Evolutionary conservation across 1,139 yeast genomes (phyloP).

Genomic region (Hanseniaspora sp.): DNA sequence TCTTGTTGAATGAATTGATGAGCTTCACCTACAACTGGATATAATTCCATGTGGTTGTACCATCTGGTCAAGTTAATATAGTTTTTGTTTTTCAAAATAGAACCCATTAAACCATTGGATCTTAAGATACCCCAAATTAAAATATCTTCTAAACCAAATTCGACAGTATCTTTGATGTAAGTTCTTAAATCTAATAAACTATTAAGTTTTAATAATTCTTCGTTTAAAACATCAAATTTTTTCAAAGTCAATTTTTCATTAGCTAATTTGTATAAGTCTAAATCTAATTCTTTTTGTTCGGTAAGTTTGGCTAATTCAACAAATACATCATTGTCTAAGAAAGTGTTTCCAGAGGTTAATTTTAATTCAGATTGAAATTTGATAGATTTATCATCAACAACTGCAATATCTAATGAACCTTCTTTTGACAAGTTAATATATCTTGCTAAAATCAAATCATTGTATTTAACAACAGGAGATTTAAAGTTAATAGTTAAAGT

Average conservation of each 20-base stretch:
- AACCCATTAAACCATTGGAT: constrained; percentile 85
- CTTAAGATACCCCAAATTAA: constrained; percentile 90
- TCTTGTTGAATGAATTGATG: constrained; percentile 64
- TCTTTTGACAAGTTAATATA: constrained; percentile 46
- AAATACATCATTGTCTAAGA: constrained; percentile 36
- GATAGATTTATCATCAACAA: constrained; percentile 53
- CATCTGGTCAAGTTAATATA: constrained; percentile 85
- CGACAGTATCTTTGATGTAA: constrained; percentile 51
- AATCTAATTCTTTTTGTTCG: constrained; percentile 28
- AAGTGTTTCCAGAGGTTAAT: constrained; percentile 32
- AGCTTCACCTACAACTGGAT: constrained; percentile 55
- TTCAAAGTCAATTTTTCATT: constrained; percentile 59
- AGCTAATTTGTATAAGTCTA: constrained; percentile 62
- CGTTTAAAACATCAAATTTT: constrained; percentile 77
- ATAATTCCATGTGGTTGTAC: constrained; percentile 68
- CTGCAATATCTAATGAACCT: constrained; percentile 48
- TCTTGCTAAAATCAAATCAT: constrained; percentile 69
- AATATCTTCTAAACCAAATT: constrained; percentile 40
- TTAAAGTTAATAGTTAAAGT: constrained; percentile 67
- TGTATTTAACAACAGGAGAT: constrained; percentile 71
- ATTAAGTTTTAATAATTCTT: constrained; percentile 69
- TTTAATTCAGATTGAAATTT: constrained; percentile 30
- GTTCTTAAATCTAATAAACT: constrained; percentile 77
- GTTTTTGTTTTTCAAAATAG: constrained; percentile 72
- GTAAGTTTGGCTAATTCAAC: constrained; percentile 28